A percentile compares a stretch with the other conserved stretches of the same genome.
Evolutionary conservation across 2,329 filamentous ascomycete species (phyloP).

Genomic region (Trichophyton equinum): DNA sequence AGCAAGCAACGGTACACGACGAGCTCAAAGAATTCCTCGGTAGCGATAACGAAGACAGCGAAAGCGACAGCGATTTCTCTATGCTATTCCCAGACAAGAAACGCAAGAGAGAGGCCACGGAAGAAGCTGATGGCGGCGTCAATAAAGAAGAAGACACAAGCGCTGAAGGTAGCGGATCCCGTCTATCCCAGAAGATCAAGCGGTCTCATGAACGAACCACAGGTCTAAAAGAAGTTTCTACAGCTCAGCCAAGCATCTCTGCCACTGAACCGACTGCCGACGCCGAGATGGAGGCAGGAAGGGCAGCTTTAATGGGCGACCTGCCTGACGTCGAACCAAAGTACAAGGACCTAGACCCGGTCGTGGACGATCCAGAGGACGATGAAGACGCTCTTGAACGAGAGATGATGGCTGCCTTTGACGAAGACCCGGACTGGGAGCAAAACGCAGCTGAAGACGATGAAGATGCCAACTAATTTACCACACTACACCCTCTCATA

Average conservation of each 20-base stretch:
- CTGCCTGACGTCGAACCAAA: conserved; percentile 7
- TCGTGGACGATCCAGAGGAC: conserved; percentile 13
- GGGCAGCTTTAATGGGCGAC: conserved; percentile 17
- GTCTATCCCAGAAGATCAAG: conserved; percentile 30
- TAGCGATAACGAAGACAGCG: conserved; percentile 25
- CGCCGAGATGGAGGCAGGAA: conserved; percentile 35
- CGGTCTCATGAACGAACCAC: conserved; percentile 31
- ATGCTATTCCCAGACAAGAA: conserved; percentile 20
- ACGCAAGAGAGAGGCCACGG: conserved; percentile 25
- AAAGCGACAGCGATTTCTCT: conserved; percentile 24
- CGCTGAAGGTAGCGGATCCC: conserved; percentile 24
- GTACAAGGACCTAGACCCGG: neutral
- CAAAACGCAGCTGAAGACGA: conserved; percentile 29
- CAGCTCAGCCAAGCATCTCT: conserved; percentile 13
- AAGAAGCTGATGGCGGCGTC: conserved; percentile 17
- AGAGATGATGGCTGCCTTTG: conserved; percentile 48
- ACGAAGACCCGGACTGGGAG: conserved; percentile 31
- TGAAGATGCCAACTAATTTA: conserved; percentile 5
- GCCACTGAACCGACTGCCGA: conserved; percentile 48
- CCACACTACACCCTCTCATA: too few species aligned
- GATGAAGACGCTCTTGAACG: conserved; percentile 38
- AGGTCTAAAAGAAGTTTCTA: conserved; percentile 27
- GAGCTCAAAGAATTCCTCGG: conserved; percentile 63
- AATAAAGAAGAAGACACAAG: conserved; percentile 25
- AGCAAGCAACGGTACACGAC: conserved; percentile 54